Evolutionary conservation across 495 filamentous ascomycete genomes (phyloP), one percentile per base, ranked within the genome.

Genomic region (Podospora pseudoanserina): DNA sequence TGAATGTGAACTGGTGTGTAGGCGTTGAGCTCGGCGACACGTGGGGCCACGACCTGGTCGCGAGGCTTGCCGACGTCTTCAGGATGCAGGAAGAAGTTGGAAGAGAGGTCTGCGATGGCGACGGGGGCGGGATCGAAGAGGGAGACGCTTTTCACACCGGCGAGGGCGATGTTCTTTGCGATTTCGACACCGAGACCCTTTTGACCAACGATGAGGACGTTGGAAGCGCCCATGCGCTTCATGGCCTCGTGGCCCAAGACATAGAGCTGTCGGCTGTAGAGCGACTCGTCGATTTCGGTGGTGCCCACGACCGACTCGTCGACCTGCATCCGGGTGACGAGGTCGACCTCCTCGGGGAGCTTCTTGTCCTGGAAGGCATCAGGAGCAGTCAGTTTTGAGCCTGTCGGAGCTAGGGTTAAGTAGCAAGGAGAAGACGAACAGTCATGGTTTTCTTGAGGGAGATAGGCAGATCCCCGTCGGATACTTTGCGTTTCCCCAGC

Each of bases 191-290:
- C 96, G 39, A 99, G 86, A 20, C 96, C 95, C 77, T 93, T 92
- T 71, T 97, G 80, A 64, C 96, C 96, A 64, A 93, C 91, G 64
- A 99, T 87, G 20, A 99, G 90, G 58, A 99, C 88, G 77, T 98
- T 93, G 23, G 96, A 98, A 62, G 93, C 91, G 77, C 93, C 86
- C 96, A 99, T 99, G 66, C 94, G 91, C 83, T 96, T 98, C 96
- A 99, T 99, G 64, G 96, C 96, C 83, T 99, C 96, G 80, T 98
- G 96, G 34, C 96, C 96, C 67, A 99, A 88, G 63, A 99, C 95
- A 79, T 99, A 96, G 60, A 99, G 92, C 81, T 99, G 96, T 66
- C 96, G 88, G 79, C 93, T 97, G 85, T 99, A 99, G 70, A 99
- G 86, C 63, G 91, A 92, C 81, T 99, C 96, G 78, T 99, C 96